phyloP scores from a whole-genome alignment of 495 filamentous ascomycete species.

The Penicillium atrosanguineum region DNA sequence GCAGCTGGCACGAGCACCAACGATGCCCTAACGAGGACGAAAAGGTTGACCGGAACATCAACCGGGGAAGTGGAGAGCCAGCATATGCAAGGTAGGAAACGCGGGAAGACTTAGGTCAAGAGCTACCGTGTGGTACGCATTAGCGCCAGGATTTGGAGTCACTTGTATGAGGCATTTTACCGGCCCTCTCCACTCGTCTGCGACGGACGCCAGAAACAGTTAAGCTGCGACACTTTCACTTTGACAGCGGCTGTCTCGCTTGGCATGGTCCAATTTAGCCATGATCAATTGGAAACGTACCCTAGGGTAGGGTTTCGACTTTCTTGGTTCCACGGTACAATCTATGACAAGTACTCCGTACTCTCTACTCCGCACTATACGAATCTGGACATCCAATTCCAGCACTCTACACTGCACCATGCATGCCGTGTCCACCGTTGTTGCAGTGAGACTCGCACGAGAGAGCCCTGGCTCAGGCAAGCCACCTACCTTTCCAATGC shows the following conservation, averaged over 20 bases:
- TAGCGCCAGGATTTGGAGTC: not conserved
- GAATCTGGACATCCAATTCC: not conserved
- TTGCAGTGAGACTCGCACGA: not conserved
- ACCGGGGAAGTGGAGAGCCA: constrained; percentile 25
- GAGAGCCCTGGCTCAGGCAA: not conserved
- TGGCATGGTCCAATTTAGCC: constrained; percentile 1
- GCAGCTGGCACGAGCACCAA: constrained; percentile 1
- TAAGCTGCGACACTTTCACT: constrained; percentile 5
- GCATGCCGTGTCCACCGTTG: not conserved
- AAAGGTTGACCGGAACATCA: constrained; percentile 25
- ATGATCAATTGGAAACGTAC: not conserved
- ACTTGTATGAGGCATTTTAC: constrained; percentile 24
- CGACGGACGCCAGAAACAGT: constrained; percentile 10
- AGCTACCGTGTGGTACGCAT: not conserved
- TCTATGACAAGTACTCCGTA: not conserved
- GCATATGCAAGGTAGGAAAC: not conserved
- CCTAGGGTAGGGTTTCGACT: not conserved
- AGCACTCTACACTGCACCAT: not conserved
- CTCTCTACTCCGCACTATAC: not conserved
- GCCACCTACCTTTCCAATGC: not conserved
- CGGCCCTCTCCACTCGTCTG: constrained; percentile 8
- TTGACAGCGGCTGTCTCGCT: constrained; percentile 17
- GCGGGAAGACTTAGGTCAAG: not conserved
- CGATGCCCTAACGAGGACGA: too few species aligned
- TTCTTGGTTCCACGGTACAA: not conserved